These are phyloP conservation scores for Alternaria hordeiaustralica DNA, from an alignment of 2,329 filamentous ascomycete species.

Conservation along the genomic window DNA sequence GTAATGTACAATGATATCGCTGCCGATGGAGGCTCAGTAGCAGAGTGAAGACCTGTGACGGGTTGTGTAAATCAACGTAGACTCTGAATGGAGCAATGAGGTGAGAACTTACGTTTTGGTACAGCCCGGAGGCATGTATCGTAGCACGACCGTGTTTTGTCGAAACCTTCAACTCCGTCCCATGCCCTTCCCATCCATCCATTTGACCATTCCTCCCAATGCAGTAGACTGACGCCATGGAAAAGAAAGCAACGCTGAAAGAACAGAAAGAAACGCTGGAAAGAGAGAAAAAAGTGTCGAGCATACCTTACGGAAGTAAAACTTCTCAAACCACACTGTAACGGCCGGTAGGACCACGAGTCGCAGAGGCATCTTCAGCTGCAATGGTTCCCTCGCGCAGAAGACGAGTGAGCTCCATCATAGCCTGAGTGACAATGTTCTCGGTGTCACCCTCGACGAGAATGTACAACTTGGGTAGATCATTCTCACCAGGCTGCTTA, in stretches of 20 bases:
- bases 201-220: constrained; percentile 5
- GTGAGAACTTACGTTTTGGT: constrained; percentile 13
- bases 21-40: neutral
- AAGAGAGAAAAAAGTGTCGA: neutral
- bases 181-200: neutral
- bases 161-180: constrained; percentile 1
- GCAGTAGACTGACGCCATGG: constrained; percentile 8
- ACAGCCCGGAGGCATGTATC: neutral
- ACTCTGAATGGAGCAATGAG: neutral
- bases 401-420: constrained; percentile 86
- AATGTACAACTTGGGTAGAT: constrained; percentile 94
- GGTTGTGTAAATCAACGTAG: constrained; percentile 14
- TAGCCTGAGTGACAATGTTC: constrained; percentile 85
- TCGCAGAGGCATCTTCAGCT: constrained; percentile 79
- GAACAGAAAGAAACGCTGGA: constrained; percentile 61
- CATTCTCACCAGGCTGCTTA: constrained; percentile 75
- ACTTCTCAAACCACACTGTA: constrained; percentile 70
- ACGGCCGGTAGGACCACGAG: constrained; percentile 77
- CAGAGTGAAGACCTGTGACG: neutral
- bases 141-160: neutral
- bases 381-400: constrained; percentile 90
- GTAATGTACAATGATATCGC: neutral
- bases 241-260: constrained; percentile 3
- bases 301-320: neutral
- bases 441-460: constrained; percentile 97